Percentiles rank a stretch among this genome's conserved stretches.
Evolutionary conservation across 2,329 filamentous ascomycete species (phyloP).

Genomic region (Trichoderma sp.): DNA sequence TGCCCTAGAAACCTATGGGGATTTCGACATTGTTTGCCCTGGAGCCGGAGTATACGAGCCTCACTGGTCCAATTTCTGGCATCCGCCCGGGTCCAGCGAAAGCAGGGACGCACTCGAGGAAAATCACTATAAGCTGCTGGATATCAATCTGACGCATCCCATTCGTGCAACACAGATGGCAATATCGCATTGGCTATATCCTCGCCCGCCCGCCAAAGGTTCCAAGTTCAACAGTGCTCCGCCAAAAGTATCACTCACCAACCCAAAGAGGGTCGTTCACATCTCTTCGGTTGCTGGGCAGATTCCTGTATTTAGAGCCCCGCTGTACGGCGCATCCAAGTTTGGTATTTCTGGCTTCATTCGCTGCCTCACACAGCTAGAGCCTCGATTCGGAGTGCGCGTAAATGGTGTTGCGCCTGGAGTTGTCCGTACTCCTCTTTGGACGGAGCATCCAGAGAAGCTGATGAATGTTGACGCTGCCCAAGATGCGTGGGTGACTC

Average conservation of each 20-base stretch:
- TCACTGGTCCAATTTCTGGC: conserved; percentile 19
- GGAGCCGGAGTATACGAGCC: conserved; percentile 19
- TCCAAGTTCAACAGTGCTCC: conserved; percentile 1
- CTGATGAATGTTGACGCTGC: conserved; percentile 26
- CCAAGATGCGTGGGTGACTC: conserved; percentile 30
- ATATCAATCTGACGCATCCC: conserved; percentile 38
- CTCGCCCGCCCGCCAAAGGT: conserved; percentile 13
- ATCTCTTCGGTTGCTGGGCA: conserved; percentile 26
- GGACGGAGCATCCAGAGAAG: conserved; percentile 33
- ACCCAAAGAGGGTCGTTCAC: conserved; percentile 16
- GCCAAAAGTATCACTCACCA: conserved; percentile 7
- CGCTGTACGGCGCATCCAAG: conserved; percentile 39
- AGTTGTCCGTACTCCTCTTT: conserved; percentile 32
- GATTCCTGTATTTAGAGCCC: conserved; percentile 30
- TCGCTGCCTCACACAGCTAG: conserved; percentile 30
- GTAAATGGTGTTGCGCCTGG: conserved; percentile 34
- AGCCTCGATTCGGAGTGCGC: conserved; percentile 34
- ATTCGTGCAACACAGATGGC: conserved; percentile 39
- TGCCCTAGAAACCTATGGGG: conserved; percentile 3
- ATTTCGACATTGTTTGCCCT: conserved; percentile 17
- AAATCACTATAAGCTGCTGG: conserved; percentile 34
- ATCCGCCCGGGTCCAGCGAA: conserved; percentile 30
- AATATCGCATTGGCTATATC: conserved; percentile 37
- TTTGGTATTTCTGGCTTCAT: conserved; percentile 38
- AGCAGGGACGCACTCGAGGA: conserved; percentile 29